Conservation (phyloP, 1,284 basidiomycete genomes). For the Hortiboletus rubellus region DNA sequence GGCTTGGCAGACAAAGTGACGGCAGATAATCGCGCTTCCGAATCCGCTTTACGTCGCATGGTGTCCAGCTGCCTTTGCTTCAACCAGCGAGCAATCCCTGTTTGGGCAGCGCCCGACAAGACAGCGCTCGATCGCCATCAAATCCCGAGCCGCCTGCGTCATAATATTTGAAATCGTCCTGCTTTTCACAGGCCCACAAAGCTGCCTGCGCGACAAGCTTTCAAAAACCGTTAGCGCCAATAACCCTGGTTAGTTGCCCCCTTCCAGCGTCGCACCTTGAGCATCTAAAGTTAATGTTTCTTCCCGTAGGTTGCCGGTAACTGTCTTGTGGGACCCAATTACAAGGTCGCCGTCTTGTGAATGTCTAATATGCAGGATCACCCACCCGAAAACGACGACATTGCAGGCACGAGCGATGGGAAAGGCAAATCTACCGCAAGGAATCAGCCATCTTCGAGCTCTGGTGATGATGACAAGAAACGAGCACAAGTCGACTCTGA, state of each 20-base stretch:
- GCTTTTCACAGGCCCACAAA: background rate
- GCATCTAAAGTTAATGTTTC: background rate
- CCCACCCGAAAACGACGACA: background rate
- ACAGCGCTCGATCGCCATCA: background rate
- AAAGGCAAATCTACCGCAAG: slow-evolving; percentile 3
- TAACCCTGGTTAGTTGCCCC: slow-evolving; percentile 12
- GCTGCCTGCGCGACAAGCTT: background rate
- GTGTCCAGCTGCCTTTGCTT: background rate
- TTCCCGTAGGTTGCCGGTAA: background rate
- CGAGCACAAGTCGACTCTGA: slow-evolving; percentile 13
- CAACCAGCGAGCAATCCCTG: background rate
- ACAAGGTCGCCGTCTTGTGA: background rate
- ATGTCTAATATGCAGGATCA: slow-evolving; percentile 1
- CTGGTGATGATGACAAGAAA: slow-evolving; percentile 8
- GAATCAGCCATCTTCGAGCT: background rate
- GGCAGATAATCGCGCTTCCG: background rate
- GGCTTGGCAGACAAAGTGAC: background rate
- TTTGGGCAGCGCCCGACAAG: slow-evolving; percentile 17
- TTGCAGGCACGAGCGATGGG: background rate
- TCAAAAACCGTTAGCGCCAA: background rate
- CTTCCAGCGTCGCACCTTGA: background rate
- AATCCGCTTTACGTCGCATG: background rate
- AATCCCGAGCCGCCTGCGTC: background rate
- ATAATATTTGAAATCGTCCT: background rate
- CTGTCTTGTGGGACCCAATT: background rate